Conservation (phyloP, 345 rosid genomes). For the Anastatica hierochuntica region DNA sequence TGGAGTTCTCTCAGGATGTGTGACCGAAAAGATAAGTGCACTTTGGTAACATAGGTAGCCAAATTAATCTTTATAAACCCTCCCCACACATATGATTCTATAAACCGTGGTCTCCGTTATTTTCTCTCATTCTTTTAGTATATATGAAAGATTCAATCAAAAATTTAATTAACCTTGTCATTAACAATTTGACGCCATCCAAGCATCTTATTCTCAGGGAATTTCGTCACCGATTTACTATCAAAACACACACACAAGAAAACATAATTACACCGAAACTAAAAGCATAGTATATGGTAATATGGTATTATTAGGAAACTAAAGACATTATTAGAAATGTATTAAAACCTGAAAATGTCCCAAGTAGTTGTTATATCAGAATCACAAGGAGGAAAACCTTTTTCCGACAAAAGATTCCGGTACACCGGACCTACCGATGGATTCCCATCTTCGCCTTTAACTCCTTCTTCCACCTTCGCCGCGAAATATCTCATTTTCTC, state of each 20-base stretch:
- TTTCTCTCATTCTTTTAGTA: too few species aligned
- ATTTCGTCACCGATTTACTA: conserved; percentile 29
- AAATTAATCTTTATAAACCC: too few species aligned
- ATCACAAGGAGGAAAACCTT: conserved; percentile 56
- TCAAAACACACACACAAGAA: too few species aligned
- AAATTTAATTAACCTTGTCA: conserved; percentile 44
- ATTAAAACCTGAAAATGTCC: conserved; percentile 70
- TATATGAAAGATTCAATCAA: not conserved
- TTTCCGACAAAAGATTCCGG: conserved; percentile 55
- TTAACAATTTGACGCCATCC: conserved; percentile 73
- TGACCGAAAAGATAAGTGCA: too few species aligned
- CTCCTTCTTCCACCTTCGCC: conserved; percentile 69
- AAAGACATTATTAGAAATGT: not conserved
- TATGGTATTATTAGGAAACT: not conserved
- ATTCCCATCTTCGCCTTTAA: conserved; percentile 58
- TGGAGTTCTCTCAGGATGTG: too few species aligned
- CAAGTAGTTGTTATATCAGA: conserved; percentile 47
- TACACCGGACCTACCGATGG: conserved; percentile 84
- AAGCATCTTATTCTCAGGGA: conserved; percentile 68
- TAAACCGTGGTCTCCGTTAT: too few species aligned
- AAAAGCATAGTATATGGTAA: too few species aligned
- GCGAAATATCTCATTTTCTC: conserved; percentile 54
- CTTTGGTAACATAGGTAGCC: too few species aligned
- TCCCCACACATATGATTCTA: too few species aligned
- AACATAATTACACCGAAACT: too few species aligned